Evolutionary conservation across 2,329 filamentous ascomycete genomes (phyloP).

Genomic region (Fusarium dlaminii): DNA sequence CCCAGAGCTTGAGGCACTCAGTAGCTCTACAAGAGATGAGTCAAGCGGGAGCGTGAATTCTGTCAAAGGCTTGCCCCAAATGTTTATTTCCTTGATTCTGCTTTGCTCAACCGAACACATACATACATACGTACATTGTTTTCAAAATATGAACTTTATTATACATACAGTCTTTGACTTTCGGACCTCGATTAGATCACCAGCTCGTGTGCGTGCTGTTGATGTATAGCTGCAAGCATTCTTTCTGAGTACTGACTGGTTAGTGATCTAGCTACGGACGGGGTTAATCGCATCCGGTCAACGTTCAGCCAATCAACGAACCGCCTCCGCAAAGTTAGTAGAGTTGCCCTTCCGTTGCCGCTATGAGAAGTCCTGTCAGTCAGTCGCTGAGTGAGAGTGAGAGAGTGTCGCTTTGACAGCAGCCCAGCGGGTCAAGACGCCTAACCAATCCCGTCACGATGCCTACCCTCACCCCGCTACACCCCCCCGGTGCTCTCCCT

Average conservation of each 20-base stretch:
- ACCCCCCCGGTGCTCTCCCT: not conserved
- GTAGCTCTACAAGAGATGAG: not conserved
- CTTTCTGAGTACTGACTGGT: not conserved
- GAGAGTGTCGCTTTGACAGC: conserved; percentile 30
- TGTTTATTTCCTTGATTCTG: not conserved
- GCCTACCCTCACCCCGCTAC: not conserved
- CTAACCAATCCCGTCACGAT: conserved; percentile 25
- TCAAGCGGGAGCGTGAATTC: not conserved
- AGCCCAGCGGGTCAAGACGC: conserved; percentile 22
- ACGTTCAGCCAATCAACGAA: conserved; percentile 28
- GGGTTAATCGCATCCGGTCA: conserved; percentile 37
- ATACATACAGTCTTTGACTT: not conserved
- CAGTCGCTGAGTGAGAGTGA: not conserved
- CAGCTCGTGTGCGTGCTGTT: not conserved
- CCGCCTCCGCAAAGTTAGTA: not conserved
- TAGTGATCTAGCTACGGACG: not conserved
- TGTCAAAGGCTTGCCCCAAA: not conserved
- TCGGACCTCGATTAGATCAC: not conserved
- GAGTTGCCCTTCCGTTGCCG: not conserved
- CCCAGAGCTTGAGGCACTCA: not conserved
- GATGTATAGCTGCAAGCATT: not conserved
- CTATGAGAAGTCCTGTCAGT: conserved; percentile 16
- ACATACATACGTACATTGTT: not conserved
- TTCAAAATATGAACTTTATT: not conserved
- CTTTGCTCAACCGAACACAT: not conserved